These are phyloP conservation scores for Pseudopyricularia cyperi DNA, from an alignment of 2,329 filamentous ascomycete genomes.

Conservation along the genomic window DNA sequence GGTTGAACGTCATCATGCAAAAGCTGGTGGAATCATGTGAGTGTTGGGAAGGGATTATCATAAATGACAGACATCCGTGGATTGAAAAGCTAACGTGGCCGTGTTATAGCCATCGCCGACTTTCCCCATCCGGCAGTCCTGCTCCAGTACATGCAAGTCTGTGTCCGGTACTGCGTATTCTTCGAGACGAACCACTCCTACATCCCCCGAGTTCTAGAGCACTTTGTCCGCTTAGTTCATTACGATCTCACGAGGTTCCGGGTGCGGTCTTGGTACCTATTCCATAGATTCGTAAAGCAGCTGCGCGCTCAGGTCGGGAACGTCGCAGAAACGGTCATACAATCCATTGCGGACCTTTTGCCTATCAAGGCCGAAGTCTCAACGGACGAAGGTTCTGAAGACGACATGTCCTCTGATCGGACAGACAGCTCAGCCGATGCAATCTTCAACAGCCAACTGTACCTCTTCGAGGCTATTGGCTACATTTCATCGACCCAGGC, in stretches of 20 bases:
- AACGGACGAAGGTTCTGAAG: conserved; percentile 56
- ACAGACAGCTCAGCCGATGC: conserved; percentile 83
- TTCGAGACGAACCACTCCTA: conserved; percentile 75
- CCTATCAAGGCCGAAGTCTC: conserved; percentile 84
- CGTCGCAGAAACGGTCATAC: conserved; percentile 81
- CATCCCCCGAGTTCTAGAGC: conserved; percentile 78
- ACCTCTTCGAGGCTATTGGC: conserved; percentile 88
- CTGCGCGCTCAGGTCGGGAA: conserved; percentile 74
- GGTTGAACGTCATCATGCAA: conserved; percentile 82
- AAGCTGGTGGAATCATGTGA: conserved; percentile 88
- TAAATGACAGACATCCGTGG: neutral
- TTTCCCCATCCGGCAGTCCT: conserved; percentile 87
- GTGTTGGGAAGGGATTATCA: conserved; percentile 15
- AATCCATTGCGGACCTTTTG: conserved; percentile 77
- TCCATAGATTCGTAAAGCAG: conserved; percentile 84
- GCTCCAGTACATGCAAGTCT: conserved; percentile 97
- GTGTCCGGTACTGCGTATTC: conserved; percentile 83
- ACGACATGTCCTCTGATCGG: conserved; percentile 92
- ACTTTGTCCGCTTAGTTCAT: conserved; percentile 82
- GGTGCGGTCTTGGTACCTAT: conserved; percentile 91
- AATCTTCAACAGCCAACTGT: conserved; percentile 80
- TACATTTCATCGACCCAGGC: conserved; percentile 73
- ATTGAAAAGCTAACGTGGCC: neutral
- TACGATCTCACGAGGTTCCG: conserved; percentile 79
- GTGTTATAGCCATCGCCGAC: conserved; percentile 55